Evolutionary conservation across 352 stramenopile genomes (phyloP), one percentile per base, ranked within the genome.

Genomic region (Hyphochytrium catenoides): DNA sequence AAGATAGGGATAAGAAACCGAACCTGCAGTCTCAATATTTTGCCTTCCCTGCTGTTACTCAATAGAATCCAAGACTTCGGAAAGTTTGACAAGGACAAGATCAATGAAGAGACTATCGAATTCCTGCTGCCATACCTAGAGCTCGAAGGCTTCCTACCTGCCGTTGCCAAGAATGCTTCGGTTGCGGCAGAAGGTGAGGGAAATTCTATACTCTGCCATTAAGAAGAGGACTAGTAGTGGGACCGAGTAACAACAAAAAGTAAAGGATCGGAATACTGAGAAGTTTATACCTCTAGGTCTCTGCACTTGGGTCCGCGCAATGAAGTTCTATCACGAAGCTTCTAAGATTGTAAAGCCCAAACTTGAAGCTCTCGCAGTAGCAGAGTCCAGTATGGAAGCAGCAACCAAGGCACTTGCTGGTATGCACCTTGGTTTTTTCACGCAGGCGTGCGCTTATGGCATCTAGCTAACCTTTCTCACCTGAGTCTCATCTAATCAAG

Each of bases 41-140:
- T n/a, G n/a, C n/a, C n/a, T n/a, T n/a, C n/a, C n/a, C n/a, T n/a
- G n/a, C n/a, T n/a, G n/a, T n/a, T n/a, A n/a, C n/a, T 97, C 4
- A 91, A 86, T 43, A 88, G 95, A 37, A 65, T 97, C 17, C 65
- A 94, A 44, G 87, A 72, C 22, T 97, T 97, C 50, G 86, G 81
- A 28, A 72, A 74, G 0, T 70, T 88, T 19, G 86, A 85, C 18
- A 96, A 97, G 41, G 85, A 96, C 54, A 66, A 90, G 49, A 96
- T 98, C 57, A 96, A 96, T 41, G 87, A 97, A 56, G 90, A 98
- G 48, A 97, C 86, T 1, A 94, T 98, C 40, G 90, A 97, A 54
- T 74, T 97, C 11, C 62, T 98, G 12, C 68, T 60, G 15, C 81
- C 83, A 3, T 97, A 97, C 57, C 75, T 97, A 50, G 81, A 96